Conservation (phyloP, 306 rosid genomes). For the Begonia masoniana region DNA sequence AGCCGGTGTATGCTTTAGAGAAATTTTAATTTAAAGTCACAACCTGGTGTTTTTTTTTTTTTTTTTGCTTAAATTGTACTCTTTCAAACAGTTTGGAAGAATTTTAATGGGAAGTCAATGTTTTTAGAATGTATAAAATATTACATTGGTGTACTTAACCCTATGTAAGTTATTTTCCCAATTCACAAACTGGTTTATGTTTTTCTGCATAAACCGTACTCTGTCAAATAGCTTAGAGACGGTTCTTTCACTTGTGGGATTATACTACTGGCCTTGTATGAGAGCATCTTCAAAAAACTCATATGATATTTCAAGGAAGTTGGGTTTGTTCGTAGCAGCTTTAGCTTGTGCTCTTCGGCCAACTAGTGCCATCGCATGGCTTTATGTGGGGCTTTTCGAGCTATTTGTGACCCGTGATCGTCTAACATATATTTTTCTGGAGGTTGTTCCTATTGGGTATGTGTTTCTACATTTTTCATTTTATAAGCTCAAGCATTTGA, state of each 20-base stretch:
- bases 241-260: conserved; percentile 63
- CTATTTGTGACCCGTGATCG: conserved; percentile 34
- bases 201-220: conserved; percentile 70
- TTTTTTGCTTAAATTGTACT: too few relatives aligned
- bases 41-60: too few relatives aligned
- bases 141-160: conserved; percentile 28
- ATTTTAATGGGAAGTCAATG: neutral
- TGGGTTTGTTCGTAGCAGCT: conserved; percentile 65
- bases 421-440: conserved; percentile 46
- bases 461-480: conserved; percentile 11
- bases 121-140: neutral
- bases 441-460: conserved; percentile 86
- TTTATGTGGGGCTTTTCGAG: conserved; percentile 68
- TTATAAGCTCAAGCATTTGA: neutral
- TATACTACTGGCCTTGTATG: conserved; percentile 88
- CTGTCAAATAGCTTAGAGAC: conserved; percentile 85
- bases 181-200: conserved; percentile 74
- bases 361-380: conserved; percentile 79
- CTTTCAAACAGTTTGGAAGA: too few relatives aligned
- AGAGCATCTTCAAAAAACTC: conserved; percentile 25
- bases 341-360: conserved; percentile 78
- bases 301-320: conserved; percentile 49
- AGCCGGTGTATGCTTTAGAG: too few relatives aligned
- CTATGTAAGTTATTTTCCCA: conserved; percentile 68
- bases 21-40: too few relatives aligned